Conservation (phyloP, 352 stramenopile species). For the Globisporangium yorkense region DNA sequence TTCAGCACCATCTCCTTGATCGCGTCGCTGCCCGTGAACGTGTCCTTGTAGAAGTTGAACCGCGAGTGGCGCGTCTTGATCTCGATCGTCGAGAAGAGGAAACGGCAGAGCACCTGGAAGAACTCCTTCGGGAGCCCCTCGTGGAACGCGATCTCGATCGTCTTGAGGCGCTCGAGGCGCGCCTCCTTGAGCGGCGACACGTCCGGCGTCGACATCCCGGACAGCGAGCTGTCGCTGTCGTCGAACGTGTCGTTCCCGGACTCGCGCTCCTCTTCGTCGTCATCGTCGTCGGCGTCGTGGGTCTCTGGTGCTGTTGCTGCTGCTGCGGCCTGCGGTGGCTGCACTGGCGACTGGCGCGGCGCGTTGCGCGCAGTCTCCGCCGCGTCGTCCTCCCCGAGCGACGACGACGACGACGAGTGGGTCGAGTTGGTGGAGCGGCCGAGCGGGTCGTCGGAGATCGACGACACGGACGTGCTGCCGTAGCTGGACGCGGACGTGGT, state of each 20-base stretch:
- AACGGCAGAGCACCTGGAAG: conserved; percentile 64
- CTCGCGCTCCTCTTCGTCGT: conserved; percentile 24
- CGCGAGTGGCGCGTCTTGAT: conserved; percentile 78
- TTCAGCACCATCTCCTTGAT: conserved; percentile 67
- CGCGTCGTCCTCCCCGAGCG: conserved; percentile 30
- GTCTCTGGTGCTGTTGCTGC: conserved; percentile 2
- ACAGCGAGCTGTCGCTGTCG: conserved; percentile 28
- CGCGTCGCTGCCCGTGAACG: conserved; percentile 71
- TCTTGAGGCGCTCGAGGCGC: conserved; percentile 63
- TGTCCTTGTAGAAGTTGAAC: conserved; percentile 87
- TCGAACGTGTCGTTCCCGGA: conserved; percentile 21
- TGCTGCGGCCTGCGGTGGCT: too few species aligned
- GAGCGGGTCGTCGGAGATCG: conserved; percentile 30
- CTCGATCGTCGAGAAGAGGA: conserved; percentile 68
- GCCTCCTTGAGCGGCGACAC: conserved; percentile 63
- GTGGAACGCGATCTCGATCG: conserved; percentile 73
- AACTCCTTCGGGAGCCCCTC: conserved; percentile 77
- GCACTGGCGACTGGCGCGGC: not conserved
- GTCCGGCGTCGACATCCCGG: conserved; percentile 26
- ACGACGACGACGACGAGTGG: conserved; percentile 32
- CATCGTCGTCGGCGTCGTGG: conserved; percentile 15
- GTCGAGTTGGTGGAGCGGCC: conserved; percentile 39
- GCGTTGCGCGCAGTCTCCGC: conserved; percentile 21
- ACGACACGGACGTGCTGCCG: conserved; percentile 43
- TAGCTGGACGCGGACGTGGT: conserved; percentile 43